Conservation (phyloP, 1,284 basidiomycete species). For the Coniferiporia sulphurascens region DNA sequence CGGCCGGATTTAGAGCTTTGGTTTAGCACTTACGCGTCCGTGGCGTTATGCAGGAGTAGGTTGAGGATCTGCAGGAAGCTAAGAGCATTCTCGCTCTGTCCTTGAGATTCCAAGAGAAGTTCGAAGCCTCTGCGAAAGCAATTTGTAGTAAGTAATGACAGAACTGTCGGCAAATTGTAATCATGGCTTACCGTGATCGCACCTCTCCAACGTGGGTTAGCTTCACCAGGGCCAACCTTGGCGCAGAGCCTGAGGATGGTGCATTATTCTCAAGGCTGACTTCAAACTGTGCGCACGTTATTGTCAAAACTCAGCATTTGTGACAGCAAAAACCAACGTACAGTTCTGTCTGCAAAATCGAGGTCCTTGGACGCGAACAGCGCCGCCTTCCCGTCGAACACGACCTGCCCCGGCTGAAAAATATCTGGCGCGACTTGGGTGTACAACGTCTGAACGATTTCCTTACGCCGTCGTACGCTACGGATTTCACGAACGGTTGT, state of each 20-base stretch:
- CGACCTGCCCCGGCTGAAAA: constrained; percentile 4
- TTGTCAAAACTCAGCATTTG: background rate
- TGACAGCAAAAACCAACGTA: background rate
- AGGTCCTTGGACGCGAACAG: constrained; percentile 8
- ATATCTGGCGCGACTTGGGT: background rate
- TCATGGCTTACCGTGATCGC: background rate
- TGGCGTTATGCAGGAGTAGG: constrained; percentile 3
- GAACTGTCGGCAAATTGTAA: background rate
- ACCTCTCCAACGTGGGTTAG: background rate
- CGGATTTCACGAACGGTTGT: background rate
- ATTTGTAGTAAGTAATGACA: too few species aligned
- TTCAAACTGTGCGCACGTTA: background rate
- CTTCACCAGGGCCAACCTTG: background rate
- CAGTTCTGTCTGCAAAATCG: background rate
- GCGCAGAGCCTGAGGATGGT: background rate
- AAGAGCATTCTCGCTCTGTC: background rate
- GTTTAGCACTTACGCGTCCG: background rate
- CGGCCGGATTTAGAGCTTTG: background rate
- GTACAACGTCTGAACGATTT: constrained; percentile 10
- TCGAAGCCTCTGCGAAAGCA: constrained; percentile 1
- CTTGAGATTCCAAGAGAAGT: background rate
- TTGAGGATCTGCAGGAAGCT: constrained; percentile 1
- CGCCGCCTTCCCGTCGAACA: constrained; percentile 9
- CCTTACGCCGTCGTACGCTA: background rate
- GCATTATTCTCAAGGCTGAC: background rate